These are phyloP conservation scores for Fusarium continuum DNA, from an alignment of 2,329 filamentous ascomycete genomes.

Conservation along the genomic window DNA sequence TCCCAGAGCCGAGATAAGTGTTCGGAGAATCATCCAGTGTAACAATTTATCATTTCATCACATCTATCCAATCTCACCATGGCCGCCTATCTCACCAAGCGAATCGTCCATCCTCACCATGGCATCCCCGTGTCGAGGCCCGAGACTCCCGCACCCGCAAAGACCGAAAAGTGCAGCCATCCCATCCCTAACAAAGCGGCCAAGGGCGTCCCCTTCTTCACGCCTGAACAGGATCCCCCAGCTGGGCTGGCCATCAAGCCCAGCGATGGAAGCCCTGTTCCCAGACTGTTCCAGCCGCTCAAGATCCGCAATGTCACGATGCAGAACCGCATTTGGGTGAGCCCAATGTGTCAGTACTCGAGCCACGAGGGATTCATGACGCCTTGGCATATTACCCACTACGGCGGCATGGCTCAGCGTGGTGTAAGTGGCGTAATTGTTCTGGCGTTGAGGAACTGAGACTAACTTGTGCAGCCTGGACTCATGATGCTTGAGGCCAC, in stretches of 20 bases:
- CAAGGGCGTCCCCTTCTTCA: conserved; percentile 56
- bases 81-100: conserved; percentile 43
- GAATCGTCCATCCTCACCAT: conserved; percentile 42
- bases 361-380: conserved; percentile 67
- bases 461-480: conserved; percentile 55
- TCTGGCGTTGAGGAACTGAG: conserved; percentile 30
- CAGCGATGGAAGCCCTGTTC: conserved; percentile 58
- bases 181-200: conserved; percentile 42
- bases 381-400: conserved; percentile 76
- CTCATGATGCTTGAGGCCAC: conserved; percentile 76
- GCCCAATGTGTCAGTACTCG: conserved; percentile 60
- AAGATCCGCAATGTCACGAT: conserved; percentile 56
- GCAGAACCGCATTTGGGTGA: conserved; percentile 57
- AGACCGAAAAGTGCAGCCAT: conserved; percentile 34
- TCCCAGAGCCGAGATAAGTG: background rate
- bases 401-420: conserved; percentile 76
- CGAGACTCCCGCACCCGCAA: conserved; percentile 34
- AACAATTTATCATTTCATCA: background rate
- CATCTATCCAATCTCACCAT: conserved; percentile 16
- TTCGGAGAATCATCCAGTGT: background rate
- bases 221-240: conserved; percentile 56
- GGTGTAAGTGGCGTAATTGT: conserved; percentile 56
- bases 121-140: conserved; percentile 40
- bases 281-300: conserved; percentile 60
- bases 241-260: conserved; percentile 54